These are phyloP conservation scores for Verticillium nubilum DNA, from an alignment of 2,329 filamentous ascomycete species.

Conservation along the genomic window DNA sequence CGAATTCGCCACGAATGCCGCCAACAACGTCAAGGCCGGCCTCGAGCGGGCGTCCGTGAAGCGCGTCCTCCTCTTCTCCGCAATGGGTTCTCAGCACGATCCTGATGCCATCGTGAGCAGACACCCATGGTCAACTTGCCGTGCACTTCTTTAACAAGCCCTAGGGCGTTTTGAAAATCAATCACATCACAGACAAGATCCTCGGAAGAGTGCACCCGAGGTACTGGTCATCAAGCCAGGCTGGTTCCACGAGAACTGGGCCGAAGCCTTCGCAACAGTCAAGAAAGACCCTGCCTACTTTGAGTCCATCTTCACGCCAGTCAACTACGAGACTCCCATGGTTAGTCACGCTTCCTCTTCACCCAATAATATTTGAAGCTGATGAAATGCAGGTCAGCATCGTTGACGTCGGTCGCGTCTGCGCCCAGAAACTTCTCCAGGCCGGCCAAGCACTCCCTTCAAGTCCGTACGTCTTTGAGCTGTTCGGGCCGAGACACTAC, in stretches of 20 bases:
- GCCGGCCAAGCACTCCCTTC: slow-evolving; percentile 1
- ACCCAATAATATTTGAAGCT: background rate
- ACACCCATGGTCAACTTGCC: slow-evolving; percentile 17
- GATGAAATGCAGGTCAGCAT: slow-evolving; percentile 19
- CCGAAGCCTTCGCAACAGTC: slow-evolving; percentile 6
- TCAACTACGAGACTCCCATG: slow-evolving; percentile 24
- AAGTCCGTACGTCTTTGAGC: slow-evolving; percentile 13
- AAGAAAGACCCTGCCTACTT: slow-evolving; percentile 16
- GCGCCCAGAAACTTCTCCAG: slow-evolving; percentile 17
- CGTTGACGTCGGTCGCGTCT: slow-evolving; percentile 19
- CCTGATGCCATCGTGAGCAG: slow-evolving; percentile 6
- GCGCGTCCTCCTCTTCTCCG: slow-evolving; percentile 20
- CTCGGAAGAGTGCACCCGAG: slow-evolving; percentile 14
- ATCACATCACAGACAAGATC: slow-evolving; percentile 16
- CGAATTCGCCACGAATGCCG: slow-evolving; percentile 17
- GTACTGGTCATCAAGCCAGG: slow-evolving; percentile 16
- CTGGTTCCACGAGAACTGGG: slow-evolving; percentile 16
- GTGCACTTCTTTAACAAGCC: background rate
- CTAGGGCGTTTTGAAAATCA: slow-evolving; percentile 20
- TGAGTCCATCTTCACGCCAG: slow-evolving; percentile 19
- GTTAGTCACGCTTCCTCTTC: slow-evolving; percentile 12
- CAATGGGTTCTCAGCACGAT: slow-evolving; percentile 22
- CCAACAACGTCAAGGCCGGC: slow-evolving; percentile 17
- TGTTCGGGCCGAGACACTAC: slow-evolving; percentile 23
- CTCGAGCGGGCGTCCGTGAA: slow-evolving; percentile 13